Evolutionary conservation across 345 rosid genomes (phyloP).

Genomic region (Citrus sp.): DNA sequence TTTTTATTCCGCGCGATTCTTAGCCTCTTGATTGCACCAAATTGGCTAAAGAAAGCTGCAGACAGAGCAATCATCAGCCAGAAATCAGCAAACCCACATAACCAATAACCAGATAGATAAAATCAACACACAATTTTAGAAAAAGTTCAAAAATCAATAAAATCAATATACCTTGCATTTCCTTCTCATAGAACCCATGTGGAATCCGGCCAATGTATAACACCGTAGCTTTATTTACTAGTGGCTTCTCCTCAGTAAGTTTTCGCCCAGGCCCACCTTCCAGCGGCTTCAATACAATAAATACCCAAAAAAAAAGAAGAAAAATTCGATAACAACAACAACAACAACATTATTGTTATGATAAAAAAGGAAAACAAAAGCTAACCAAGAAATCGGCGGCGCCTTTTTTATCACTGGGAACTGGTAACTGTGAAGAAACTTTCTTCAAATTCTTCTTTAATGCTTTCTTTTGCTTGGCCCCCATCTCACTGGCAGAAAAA

Average conservation of each 20-base stretch:
- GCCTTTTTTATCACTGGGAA: conserved; percentile 26
- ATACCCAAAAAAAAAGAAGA: background rate
- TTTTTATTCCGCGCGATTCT: conserved; percentile 83
- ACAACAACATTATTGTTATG: background rate
- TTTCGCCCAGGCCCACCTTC: conserved; percentile 72
- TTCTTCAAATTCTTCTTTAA: conserved; percentile 57
- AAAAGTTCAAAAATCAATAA: background rate
- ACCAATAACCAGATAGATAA: background rate
- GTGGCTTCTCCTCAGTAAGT: conserved; percentile 36
- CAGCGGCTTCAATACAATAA: conserved; percentile 47
- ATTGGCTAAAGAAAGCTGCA: conserved; percentile 74
- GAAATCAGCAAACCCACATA: background rate
- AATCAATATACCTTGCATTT: conserved; percentile 61
- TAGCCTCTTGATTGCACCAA: conserved; percentile 77
- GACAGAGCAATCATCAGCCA: background rate
- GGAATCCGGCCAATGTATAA: conserved; percentile 87
- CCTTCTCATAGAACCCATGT: conserved; percentile 88
- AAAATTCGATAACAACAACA: no score
- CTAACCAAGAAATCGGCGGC: conserved; percentile 78
- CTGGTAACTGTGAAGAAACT: conserved; percentile 33
- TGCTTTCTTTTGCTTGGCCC: conserved; percentile 70
- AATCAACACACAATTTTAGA: background rate
- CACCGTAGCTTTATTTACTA: conserved; percentile 47
- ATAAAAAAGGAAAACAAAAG: background rate
- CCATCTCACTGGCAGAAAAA: conserved; percentile 37